A percentile compares a stretch with the other conserved stretches of the same genome.
Evolutionary conservation across 164 flowering plant species (phyloP).

Genomic region (Malania oleifera): DNA sequence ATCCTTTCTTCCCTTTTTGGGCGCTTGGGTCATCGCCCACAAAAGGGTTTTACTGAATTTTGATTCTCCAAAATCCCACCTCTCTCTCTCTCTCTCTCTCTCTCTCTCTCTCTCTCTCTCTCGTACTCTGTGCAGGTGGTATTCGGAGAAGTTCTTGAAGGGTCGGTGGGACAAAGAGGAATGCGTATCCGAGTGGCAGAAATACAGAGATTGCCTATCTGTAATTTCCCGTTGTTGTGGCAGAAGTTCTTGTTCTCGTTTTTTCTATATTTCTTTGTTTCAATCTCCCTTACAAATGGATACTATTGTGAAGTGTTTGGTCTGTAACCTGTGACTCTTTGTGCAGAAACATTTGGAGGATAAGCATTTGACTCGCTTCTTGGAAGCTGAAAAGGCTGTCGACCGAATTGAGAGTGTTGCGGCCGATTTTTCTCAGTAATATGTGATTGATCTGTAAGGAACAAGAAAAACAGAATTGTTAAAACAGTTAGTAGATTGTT

Average conservation of each 20-base stretch:
- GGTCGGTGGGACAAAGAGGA: constrained; percentile 87
- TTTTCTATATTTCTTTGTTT: background rate
- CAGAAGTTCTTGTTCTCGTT: background rate
- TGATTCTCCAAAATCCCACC: background rate
- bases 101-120: background rate
- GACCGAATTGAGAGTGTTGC: background rate
- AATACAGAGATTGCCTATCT: constrained; percentile 78
- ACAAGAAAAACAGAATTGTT: no score
- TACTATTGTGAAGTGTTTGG: background rate
- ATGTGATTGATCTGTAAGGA: no score
- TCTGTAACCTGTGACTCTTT: background rate
- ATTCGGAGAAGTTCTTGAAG: constrained; percentile 79
- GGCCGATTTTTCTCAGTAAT: background rate
- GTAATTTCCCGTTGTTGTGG: constrained; percentile 26
- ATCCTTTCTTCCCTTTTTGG: background rate
- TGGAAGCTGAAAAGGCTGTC: constrained; percentile 47
- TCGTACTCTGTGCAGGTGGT: constrained; percentile 50
- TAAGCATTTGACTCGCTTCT: constrained; percentile 61
- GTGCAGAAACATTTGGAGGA: constrained; percentile 75
- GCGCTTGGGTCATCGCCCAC: no score
- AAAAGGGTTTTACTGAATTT: no score
- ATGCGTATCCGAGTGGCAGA: constrained; percentile 72
- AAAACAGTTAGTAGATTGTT: no score
- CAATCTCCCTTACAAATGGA: no score
- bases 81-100: background rate